Percentiles rank a stretch among this genome's conserved stretches.
These are phyloP conservation scores for Termitomyces sp. DNA, from an alignment of 768 basidiomycete genomes.

Conservation along the genomic window DNA sequence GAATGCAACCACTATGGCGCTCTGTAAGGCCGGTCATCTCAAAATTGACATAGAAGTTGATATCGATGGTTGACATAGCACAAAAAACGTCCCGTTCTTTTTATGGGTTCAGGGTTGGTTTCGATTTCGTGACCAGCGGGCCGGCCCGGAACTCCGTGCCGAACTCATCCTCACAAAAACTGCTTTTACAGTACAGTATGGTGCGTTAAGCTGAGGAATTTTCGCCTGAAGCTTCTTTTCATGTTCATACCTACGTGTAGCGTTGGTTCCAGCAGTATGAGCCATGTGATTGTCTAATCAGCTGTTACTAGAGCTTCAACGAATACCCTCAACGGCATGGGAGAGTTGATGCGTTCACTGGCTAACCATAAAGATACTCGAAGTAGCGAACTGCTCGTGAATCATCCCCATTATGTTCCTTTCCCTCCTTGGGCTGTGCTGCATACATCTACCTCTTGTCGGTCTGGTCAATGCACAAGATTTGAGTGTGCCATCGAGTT, in stretches of 20 bases:
- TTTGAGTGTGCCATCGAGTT: conserved; percentile 33
- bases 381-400: background rate
- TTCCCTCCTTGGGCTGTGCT: background rate
- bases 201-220: background rate
- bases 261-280: background rate
- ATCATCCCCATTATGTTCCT: conserved; percentile 1
- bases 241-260: background rate
- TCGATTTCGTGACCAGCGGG: background rate
- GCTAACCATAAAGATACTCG: conserved; percentile 3
- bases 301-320: background rate
- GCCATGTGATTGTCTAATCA: background rate
- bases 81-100: background rate
- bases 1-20: background rate
- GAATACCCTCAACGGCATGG: background rate
- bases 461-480: conserved; percentile 25
- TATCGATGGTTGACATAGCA: background rate
- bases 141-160: background rate
- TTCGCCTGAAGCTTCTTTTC: background rate
- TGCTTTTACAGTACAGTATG: too few species aligned
- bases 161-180: background rate
- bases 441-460: background rate
- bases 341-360: background rate
- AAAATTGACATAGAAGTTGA: background rate
- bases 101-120: background rate
- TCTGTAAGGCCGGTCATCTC: background rate